These are phyloP conservation scores for Pinus albicaulis DNA, from an alignment of 75 land plant species.

Conservation along the genomic window DNA sequence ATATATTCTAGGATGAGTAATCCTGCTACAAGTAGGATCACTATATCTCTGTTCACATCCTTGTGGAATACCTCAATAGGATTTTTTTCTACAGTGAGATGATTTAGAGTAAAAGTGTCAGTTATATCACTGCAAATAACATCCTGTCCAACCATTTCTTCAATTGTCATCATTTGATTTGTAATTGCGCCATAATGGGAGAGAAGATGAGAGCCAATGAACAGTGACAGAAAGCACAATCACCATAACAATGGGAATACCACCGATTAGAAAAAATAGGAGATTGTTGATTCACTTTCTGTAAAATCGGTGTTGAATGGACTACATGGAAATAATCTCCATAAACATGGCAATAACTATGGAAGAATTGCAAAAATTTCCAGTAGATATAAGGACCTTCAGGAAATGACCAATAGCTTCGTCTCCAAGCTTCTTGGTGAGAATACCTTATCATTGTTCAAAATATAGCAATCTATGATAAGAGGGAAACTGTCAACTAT, in stretches of 20 bases:
- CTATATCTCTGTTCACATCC: too few relatives aligned
- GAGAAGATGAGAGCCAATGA: slow-evolving; percentile 71
- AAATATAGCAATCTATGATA: too few relatives aligned
- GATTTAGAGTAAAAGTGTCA: slow-evolving; percentile 70
- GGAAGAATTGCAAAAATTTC: too few relatives aligned
- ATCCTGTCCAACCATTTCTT: slow-evolving; percentile 71
- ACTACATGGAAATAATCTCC: too few relatives aligned
- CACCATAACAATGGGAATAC: slow-evolving; percentile 78
- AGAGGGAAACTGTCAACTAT: too few relatives aligned
- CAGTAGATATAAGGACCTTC: too few relatives aligned
- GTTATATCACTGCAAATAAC: slow-evolving; percentile 72
- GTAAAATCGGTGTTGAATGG: slow-evolving; percentile 21
- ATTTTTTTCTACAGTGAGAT: slow-evolving; percentile 51
- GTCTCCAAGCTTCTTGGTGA: too few relatives aligned
- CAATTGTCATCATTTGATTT: slow-evolving; percentile 75
- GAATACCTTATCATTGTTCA: too few relatives aligned
- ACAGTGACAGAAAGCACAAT: slow-evolving; percentile 70
- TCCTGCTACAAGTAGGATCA: too few relatives aligned
- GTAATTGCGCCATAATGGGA: slow-evolving; percentile 81
- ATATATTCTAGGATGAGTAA: too few relatives aligned
- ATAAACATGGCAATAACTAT: too few relatives aligned
- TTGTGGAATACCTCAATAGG: slow-evolving; percentile 36
- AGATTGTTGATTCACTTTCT: slow-evolving; percentile 63
- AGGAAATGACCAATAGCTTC: too few relatives aligned
- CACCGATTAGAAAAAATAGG: slow-evolving; percentile 65